Percentiles rank a stretch among this genome's conserved stretches.
phyloP scores from a whole-genome alignment of 495 filamentous ascomycete genomes.

The Extremus antarcticus region DNA sequence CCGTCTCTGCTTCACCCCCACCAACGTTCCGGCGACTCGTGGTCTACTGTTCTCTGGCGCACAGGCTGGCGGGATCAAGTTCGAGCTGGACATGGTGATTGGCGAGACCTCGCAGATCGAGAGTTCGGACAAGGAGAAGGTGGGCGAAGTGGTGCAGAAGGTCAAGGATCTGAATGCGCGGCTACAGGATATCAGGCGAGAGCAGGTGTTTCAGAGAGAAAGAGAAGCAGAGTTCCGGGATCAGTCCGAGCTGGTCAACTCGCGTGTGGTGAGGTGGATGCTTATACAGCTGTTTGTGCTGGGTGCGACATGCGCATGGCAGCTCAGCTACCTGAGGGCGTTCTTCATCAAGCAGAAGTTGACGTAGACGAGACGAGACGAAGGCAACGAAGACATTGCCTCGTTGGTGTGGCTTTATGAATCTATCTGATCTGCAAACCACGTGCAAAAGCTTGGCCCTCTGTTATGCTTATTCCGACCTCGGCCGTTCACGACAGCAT shows the following conservation, averaged over 20 bases:
- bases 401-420: neutral
- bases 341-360: slow-evolving; percentile 99
- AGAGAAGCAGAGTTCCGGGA: slow-evolving; percentile 97
- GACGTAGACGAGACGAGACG: slow-evolving; percentile 43
- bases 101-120: slow-evolving; percentile 93
- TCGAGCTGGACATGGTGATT: slow-evolving; percentile 86
- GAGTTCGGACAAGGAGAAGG: slow-evolving; percentile 86
- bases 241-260: slow-evolving; percentile 88
- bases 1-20: slow-evolving; percentile 83
- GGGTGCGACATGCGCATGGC: slow-evolving; percentile 89
- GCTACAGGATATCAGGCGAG: slow-evolving; percentile 77
- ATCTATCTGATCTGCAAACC: neutral
- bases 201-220: slow-evolving; percentile 96
- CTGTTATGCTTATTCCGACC: too few relatives aligned
- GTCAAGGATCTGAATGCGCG: slow-evolving; percentile 83
- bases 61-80: slow-evolving; percentile 61
- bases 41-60: slow-evolving; percentile 59
- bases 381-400: too few relatives aligned
- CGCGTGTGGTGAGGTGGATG: slow-evolving; percentile 87
- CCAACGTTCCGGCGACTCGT: slow-evolving; percentile 44
- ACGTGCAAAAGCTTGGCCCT: too few relatives aligned
- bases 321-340: slow-evolving; percentile 82
- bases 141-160: slow-evolving; percentile 78
- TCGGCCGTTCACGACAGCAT: neutral
- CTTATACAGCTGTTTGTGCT: slow-evolving; percentile 82